Evolutionary conservation across 1,284 basidiomycete species (phyloP).

Genomic region (Butyriboletus appendiculatus): DNA sequence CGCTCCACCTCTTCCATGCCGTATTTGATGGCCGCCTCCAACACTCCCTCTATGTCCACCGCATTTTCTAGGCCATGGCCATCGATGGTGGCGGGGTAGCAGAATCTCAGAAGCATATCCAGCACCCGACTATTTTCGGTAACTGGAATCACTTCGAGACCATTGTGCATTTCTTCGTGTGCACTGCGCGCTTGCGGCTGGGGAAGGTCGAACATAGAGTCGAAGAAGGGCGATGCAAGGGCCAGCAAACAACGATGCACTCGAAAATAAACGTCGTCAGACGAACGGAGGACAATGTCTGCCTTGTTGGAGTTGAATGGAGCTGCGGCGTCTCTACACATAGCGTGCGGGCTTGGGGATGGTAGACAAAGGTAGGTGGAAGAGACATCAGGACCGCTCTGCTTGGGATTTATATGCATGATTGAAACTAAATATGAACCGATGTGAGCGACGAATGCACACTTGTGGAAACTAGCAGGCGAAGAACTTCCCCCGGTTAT

Average conservation of each 20-base stretch:
- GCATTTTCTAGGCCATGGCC: constrained; percentile 13
- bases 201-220: constrained; percentile 40
- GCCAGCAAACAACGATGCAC: constrained; percentile 37
- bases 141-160: constrained; percentile 34
- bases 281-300: constrained; percentile 40
- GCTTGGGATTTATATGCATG: constrained; percentile 14
- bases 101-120: constrained; percentile 38
- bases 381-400: background rate
- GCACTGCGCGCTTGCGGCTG: constrained; percentile 13
- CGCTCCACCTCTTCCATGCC: constrained; percentile 36
- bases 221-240: constrained; percentile 40
- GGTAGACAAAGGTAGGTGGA: background rate
- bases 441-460: background rate
- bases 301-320: constrained; percentile 32
- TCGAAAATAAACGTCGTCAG: constrained; percentile 39
- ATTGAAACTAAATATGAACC: constrained; percentile 1
- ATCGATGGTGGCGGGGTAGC: constrained; percentile 37
- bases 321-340: constrained; percentile 25
- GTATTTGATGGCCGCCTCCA: constrained; percentile 40
- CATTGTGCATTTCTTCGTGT: constrained; percentile 15
- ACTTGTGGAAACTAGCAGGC: background rate
- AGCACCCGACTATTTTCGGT: constrained; percentile 36
- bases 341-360: constrained; percentile 7
- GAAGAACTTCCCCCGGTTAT: background rate
- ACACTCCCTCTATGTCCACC: constrained; percentile 24